phyloP scores from a whole-genome alignment of 2,329 filamentous ascomycete genomes.

The Macrophomina pseudophaseolina region DNA sequence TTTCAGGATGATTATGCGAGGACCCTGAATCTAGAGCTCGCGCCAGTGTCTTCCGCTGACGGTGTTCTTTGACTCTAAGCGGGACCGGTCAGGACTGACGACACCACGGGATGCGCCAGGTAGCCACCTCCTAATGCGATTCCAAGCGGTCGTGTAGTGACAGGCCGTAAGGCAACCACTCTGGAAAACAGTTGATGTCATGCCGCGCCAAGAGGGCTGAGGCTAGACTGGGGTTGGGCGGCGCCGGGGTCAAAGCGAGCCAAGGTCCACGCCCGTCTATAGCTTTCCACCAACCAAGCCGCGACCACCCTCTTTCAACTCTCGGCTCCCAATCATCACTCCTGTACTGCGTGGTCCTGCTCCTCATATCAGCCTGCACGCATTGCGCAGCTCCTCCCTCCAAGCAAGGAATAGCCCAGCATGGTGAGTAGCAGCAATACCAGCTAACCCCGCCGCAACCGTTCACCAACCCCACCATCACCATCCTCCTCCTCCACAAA shows the following conservation, averaged over 20 bases:
- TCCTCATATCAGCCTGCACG: background rate
- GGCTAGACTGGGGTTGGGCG: background rate
- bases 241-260: background rate
- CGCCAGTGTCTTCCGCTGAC: no score
- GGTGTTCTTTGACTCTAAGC: no score
- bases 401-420: background rate
- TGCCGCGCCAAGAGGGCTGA: constrained; percentile 6
- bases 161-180: no score
- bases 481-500: background rate
- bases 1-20: no score
- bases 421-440: constrained; percentile 9
- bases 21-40: no score
- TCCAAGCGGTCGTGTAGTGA: no score
- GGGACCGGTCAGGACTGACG: no score
- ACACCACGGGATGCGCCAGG: no score
- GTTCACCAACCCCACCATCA: background rate
- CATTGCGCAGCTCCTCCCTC: background rate
- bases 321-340: background rate
- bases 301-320: background rate
- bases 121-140: no score
- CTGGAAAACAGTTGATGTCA: background rate
- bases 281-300: constrained; percentile 16
- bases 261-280: constrained; percentile 23
- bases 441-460: background rate
- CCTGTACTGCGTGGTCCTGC: background rate